A percentile compares a stretch with the other conserved stretches of the same genome.
phyloP scores from a whole-genome alignment of 176 grass and related monocot species.

The Microstegium vimineum region DNA sequence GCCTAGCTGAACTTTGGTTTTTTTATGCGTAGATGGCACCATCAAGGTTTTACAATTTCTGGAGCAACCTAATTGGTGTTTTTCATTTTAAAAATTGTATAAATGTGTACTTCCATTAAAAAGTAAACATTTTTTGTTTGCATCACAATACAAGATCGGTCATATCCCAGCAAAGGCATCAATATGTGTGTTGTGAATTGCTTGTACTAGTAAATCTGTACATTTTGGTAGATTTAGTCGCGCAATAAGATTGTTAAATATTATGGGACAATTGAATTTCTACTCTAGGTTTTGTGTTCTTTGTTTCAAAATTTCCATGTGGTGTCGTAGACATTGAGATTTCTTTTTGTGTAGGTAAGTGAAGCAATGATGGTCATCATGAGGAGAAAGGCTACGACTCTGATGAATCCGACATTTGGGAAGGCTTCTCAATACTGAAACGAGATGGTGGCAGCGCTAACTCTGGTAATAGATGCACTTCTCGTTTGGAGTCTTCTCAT shows the following conservation, averaged over 20 bases:
- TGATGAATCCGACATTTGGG: background rate
- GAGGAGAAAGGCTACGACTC: background rate
- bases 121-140: background rate
- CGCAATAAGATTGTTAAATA: background rate
- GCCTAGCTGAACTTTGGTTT: no score
- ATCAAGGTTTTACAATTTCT: background rate
- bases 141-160: no score
- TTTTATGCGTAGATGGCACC: no score
- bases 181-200: no score
- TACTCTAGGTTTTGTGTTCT: background rate
- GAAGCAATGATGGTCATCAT: no score
- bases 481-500: background rate
- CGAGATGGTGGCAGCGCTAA: background rate
- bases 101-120: background rate
- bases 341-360: no score
- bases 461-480: background rate
- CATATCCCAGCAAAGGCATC: no score
- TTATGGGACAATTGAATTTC: background rate
- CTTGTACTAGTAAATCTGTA: no score
- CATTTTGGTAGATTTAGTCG: background rate
- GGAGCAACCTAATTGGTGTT: background rate
- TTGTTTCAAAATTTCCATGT: background rate
- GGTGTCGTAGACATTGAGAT: background rate
- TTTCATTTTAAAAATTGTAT: background rate
- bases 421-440: slow-evolving; percentile 20